phyloP scores from a whole-genome alignment of 176 grass and related monocot genomes.

The Oryza australiensis region DNA sequence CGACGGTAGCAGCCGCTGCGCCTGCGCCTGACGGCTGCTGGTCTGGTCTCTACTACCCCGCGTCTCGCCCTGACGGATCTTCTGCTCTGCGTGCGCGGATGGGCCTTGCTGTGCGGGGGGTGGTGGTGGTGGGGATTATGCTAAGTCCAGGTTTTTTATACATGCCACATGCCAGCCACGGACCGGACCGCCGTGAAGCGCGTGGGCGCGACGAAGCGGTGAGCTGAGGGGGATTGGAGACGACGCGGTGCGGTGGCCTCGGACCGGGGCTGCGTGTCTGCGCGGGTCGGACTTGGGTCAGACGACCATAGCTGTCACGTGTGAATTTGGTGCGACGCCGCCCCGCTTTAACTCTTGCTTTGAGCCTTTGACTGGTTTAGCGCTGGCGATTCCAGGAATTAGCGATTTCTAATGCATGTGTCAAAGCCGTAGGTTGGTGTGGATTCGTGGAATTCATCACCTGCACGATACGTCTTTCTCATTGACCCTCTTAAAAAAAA shows the following conservation, averaged over 20 bases:
- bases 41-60: not conserved
- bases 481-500: too few relatives aligned
- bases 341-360: not conserved
- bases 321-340: slow-evolving; percentile 29
- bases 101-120: not conserved
- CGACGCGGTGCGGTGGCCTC: slow-evolving; percentile 31
- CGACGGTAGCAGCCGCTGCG: not conserved
- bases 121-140: slow-evolving; percentile 10
- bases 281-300: not conserved
- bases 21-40: not conserved
- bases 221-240: not conserved
- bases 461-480: not conserved
- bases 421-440: not conserved
- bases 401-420: not conserved
- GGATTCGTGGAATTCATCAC: not conserved
- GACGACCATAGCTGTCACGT: slow-evolving; percentile 15
- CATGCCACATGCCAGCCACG: not conserved
- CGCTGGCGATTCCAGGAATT: not conserved
- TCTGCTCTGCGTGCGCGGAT: slow-evolving; percentile 4
- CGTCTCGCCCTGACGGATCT: slow-evolving; percentile 23
- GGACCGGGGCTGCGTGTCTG: not conserved
- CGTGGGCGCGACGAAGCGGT: not conserved
- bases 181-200: not conserved
- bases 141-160: slow-evolving; percentile 19
- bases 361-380: slow-evolving; percentile 26